These are phyloP conservation scores for Mucor indicus DNA, from an alignment of 371 early-diverging fungal genomes.

Conservation along the genomic window DNA sequence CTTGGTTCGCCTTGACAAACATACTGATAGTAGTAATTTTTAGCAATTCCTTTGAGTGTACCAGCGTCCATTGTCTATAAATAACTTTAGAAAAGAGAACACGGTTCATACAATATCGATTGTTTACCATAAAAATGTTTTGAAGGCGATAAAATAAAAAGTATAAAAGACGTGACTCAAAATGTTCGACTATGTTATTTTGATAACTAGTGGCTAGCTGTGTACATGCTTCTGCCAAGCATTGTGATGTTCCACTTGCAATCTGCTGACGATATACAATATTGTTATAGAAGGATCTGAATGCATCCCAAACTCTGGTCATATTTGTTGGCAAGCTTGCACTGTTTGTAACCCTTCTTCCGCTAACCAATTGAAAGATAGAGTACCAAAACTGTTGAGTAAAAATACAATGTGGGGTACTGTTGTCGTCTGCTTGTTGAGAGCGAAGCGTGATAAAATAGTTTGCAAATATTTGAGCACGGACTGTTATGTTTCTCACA, in stretches of 20 bases:
- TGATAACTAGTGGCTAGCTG: neutral
- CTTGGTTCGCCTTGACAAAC: neutral
- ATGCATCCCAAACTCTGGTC: neutral
- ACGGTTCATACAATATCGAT: neutral
- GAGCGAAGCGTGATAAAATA: slow-evolving; percentile 1
- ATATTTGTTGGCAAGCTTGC: neutral
- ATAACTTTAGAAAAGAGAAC: neutral
- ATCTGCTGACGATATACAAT: neutral
- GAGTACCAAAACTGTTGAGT: neutral
- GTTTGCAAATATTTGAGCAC: neutral
- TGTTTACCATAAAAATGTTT: neutral
- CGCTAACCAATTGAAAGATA: neutral
- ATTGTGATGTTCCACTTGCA: neutral
- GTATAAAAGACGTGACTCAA: neutral
- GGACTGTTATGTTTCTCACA: neutral
- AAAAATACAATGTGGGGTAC: neutral
- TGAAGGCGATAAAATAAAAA: neutral
- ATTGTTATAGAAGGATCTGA: neutral
- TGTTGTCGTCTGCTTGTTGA: neutral
- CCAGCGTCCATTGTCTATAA: neutral
- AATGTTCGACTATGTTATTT: neutral
- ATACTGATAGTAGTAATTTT: neutral
- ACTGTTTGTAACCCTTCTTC: neutral
- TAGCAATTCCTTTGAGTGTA: neutral
- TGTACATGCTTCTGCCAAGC: neutral